Conservation (phyloP, 805 yeast species). For the Wickerhamia fluorescens region DNA sequence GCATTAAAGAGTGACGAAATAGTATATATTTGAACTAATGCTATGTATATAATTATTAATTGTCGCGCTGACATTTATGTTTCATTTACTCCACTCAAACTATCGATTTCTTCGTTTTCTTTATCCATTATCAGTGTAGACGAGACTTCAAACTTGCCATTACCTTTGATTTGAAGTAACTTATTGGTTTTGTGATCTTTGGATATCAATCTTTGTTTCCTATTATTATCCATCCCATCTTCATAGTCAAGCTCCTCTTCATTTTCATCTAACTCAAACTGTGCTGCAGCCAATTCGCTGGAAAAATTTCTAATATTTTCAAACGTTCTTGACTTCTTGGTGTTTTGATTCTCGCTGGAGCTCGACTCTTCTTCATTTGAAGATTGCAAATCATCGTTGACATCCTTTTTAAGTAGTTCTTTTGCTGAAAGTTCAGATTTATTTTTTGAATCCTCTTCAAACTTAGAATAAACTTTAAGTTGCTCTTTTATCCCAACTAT, state of each 20-base stretch:
- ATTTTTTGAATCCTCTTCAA: slow-evolving; percentile 4
- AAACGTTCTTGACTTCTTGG: slow-evolving; percentile 3
- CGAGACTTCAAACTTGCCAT: slow-evolving; percentile 15
- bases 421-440: slow-evolving; percentile 1
- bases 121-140: slow-evolving; percentile 12
- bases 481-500: slow-evolving; percentile 12
- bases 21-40: too few relatives aligned
- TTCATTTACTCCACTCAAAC: too few relatives aligned
- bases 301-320: slow-evolving; percentile 1
- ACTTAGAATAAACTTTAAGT: slow-evolving; percentile 6
- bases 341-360: not conserved
- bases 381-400: too few relatives aligned
- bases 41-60: too few relatives aligned
- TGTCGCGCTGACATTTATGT: too few relatives aligned
- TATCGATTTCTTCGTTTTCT: too few relatives aligned
- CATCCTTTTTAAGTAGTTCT: slow-evolving; percentile 1
- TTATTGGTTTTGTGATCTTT: slow-evolving; percentile 16
- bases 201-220: slow-evolving; percentile 21
- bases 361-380: slow-evolving; percentile 4
- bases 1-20: too few relatives aligned
- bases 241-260: slow-evolving; percentile 8
- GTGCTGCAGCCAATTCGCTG: slow-evolving; percentile 4
- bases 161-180: slow-evolving; percentile 16
- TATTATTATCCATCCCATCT: slow-evolving; percentile 11
- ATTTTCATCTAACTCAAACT: slow-evolving; percentile 8